Percentiles rank a stretch among this genome's conserved stretches.
phyloP scores from a whole-genome alignment of 257 asterid species.

The Knoxia roxburghii region DNA sequence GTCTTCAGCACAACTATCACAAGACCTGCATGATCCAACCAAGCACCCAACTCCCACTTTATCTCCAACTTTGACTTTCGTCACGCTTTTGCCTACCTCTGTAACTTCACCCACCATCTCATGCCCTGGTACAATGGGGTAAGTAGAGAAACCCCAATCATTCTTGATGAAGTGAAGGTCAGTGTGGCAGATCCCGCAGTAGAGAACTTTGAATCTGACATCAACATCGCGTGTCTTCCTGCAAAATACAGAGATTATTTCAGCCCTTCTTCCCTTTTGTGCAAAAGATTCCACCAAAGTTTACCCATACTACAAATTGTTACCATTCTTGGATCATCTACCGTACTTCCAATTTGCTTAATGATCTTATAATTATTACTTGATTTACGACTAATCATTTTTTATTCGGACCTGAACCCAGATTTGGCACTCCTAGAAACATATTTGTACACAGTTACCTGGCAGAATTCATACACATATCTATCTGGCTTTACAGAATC shows the following conservation, averaged over 20 bases:
- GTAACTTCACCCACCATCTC: constrained; percentile 25
- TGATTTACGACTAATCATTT: neutral
- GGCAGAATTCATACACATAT: too few species aligned
- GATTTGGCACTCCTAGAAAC: neutral
- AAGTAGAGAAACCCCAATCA: constrained; percentile 23
- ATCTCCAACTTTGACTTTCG: constrained; percentile 37
- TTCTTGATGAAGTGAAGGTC: constrained; percentile 29
- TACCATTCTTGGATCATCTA: neutral
- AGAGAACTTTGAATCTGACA: constrained; percentile 27
- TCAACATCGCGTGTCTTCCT: constrained; percentile 22
- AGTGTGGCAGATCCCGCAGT: constrained; percentile 26
- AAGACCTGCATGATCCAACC: constrained; percentile 37
- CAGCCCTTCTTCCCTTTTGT: neutral
- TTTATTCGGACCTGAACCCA: too few species aligned
- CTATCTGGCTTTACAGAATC: too few species aligned
- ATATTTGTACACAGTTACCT: too few species aligned
- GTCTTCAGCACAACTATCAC: constrained; percentile 25
- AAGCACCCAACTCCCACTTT: constrained; percentile 46
- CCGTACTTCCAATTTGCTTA: neutral
- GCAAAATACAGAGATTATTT: neutral
- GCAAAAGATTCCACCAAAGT: neutral
- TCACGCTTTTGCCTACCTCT: constrained; percentile 40
- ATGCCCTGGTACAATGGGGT: constrained; percentile 31
- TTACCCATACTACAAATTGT: neutral
- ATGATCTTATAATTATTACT: neutral